A percentile compares a stretch with the other conserved stretches of the same genome.
Conservation (phyloP, 306 rosid species). For the Heteromeles arbutifolia region DNA sequence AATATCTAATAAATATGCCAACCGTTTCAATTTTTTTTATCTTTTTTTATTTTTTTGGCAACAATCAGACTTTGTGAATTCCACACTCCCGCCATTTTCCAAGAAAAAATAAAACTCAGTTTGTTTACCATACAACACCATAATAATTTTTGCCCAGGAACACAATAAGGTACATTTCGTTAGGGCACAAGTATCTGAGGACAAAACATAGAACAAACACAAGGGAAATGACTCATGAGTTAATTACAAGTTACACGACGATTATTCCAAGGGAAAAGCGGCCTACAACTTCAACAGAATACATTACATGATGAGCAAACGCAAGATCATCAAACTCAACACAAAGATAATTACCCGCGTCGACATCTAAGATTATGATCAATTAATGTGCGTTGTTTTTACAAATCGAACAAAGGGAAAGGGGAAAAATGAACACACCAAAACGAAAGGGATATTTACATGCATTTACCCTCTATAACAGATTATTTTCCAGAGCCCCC, state of each 20-base stretch:
- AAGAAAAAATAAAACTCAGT: no score
- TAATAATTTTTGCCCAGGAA: no score
- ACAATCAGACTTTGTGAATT: no score
- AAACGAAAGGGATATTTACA: conserved; percentile 68
- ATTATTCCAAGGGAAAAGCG: background rate
- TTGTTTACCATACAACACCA: no score
- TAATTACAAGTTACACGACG: conserved; percentile 24
- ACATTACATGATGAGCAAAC: background rate
- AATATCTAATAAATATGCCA: no score
- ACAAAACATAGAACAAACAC: background rate
- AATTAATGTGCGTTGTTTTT: conserved; percentile 34
- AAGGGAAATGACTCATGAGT: background rate
- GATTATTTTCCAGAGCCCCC: conserved; percentile 92
- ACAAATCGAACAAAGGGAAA: conserved; percentile 48
- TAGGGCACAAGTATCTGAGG: background rate
- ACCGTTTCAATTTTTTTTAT: no score
- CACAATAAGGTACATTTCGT: no score
- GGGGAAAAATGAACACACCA: conserved; percentile 38
- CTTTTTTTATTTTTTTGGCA: no score
- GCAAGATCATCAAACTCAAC: background rate
- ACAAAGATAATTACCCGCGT: conserved; percentile 20
- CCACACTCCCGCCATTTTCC: no score
- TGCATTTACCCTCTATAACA: conserved; percentile 64
- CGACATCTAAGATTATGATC: conserved; percentile 25
- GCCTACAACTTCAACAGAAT: conserved; percentile 5